Base-by-base conservation (phyloP, 495 filamentous ascomycete species). In the Neurospora intermedia region DNA sequence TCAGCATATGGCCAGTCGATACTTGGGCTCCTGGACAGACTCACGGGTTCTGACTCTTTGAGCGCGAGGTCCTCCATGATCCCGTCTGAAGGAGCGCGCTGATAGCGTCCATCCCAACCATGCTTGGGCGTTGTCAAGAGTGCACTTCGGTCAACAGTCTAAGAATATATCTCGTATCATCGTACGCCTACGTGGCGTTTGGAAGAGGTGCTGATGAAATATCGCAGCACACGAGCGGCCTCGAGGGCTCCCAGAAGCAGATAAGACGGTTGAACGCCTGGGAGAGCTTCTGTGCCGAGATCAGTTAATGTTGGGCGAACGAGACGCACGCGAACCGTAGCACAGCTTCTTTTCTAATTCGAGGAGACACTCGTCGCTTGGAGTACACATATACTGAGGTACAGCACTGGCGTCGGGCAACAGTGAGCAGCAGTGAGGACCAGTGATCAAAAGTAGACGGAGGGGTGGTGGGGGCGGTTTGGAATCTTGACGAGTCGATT, bases 51-150 rank as follows among this genome's bases (percentile, higher is more conserved):
- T 81, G 82, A 72, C 82, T 84, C 70, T 75, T 79, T 31, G 83
- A 82, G 74, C 83, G 81, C 59, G 83, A 81, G 46, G 74, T 83
- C 69, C 78, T 80, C 80, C 80, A 85, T 45, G 83, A 84, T 69
- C 83, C 84, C 35, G 81, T 81, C 69, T 76, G 69, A 23, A 85
- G 75, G 76, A 84, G 78, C 15, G 74, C 74, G 8, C 84, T 76
- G 45, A 85, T 74, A 48, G 82, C 79, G 71, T 79, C 78, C 62
- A 41, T 74, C 27, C 80, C 77, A 71, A 78, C 82, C 82, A 84
- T 85, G 15, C 70, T 82, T 77, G 69, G 23, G 39, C 43, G 59
- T 74, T 43, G 54, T 16, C 46, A 59, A 35, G 3, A 4, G 27
- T 66, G 27, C 1, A 7, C 1, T 16, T 66, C 6, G 27, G 7